Evolutionary conservation across 2,329 filamentous ascomycete genomes (phyloP).

Genomic region (Endoconidiophora polonica): DNA sequence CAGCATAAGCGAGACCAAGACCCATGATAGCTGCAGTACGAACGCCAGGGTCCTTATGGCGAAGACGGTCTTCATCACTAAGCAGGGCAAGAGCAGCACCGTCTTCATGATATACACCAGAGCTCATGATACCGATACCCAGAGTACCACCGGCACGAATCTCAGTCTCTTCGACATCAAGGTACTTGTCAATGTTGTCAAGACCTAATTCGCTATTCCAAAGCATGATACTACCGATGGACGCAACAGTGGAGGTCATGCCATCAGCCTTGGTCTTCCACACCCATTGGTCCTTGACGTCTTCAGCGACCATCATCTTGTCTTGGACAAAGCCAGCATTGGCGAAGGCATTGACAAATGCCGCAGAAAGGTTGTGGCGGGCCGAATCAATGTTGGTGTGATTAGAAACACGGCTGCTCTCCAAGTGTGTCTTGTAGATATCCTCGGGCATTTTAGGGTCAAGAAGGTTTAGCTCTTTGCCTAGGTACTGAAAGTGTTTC

Average conservation of each 20-base stretch:
- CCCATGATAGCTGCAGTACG: constrained; percentile 87
- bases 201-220: constrained; percentile 90
- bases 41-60: constrained; percentile 60
- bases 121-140: constrained; percentile 90
- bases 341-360: constrained; percentile 92
- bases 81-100: constrained; percentile 82
- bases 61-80: constrained; percentile 61
- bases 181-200: constrained; percentile 89
- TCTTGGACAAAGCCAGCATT: constrained; percentile 92
- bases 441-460: constrained; percentile 96
- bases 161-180: constrained; percentile 55
- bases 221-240: constrained; percentile 74
- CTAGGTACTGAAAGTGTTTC: constrained; percentile 84
- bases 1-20: constrained; percentile 83
- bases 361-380: constrained; percentile 85
- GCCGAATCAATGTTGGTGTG: constrained; percentile 93
- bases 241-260: constrained; percentile 92
- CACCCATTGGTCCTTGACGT: constrained; percentile 83
- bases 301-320: constrained; percentile 91
- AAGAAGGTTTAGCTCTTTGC: constrained; percentile 89
- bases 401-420: constrained; percentile 82
- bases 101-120: constrained; percentile 72
- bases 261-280: constrained; percentile 99
- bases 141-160: constrained; percentile 86
- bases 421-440: constrained; percentile 97